Base-by-base conservation (phyloP, 345 rosid genomes). In the Balakata baccata region DNA sequence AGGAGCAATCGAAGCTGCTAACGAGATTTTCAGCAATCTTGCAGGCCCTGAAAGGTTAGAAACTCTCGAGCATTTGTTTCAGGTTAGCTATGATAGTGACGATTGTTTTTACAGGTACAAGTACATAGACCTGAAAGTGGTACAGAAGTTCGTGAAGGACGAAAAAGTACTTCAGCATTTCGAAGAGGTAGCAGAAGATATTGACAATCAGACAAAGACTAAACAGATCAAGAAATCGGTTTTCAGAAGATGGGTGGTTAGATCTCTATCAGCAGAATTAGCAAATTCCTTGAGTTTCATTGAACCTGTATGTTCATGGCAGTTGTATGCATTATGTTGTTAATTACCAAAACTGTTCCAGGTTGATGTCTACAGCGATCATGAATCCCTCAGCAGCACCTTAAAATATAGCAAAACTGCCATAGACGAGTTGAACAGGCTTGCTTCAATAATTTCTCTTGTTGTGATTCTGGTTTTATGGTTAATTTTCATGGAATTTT, bases 361-460 rank as follows among this genome's bases (percentile, higher is more conserved):
- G 91, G 87, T 86, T 23, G 88, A 86, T 58, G 86, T 84, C 10
- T 89, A 86, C 76, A 68, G 74, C 37, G 94, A 85, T 22, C 90
- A 91, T 47, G 88, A 86, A 64, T 79, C 86, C 37, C 81, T 89
- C 49, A 88, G 80, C 8, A 88, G 77, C 74, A 79, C 91, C 49
- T 77, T 89, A 72, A 85, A 85, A 3, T 87, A 89, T 39, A 82
- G 87, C n/a, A 87, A 87, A 80, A 89, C 94, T 58, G 91, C 91
- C 53, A 82, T 89, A 49, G 91, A 89, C 7, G 93, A 89, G 74
- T 84, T 89, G 58, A 87, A 87, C 83, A 85, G 20, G 78, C 83
- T 89, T 71, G 58, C 66, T 73, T 85, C 90, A 1, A 86, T n/a
- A 10, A 12, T 80, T 63, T 49, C 85, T 58, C 4, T 84, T 54